These are phyloP conservation scores for Scleroderma bovista DNA, from an alignment of 768 basidiomycete genomes.

Conservation along the genomic window DNA sequence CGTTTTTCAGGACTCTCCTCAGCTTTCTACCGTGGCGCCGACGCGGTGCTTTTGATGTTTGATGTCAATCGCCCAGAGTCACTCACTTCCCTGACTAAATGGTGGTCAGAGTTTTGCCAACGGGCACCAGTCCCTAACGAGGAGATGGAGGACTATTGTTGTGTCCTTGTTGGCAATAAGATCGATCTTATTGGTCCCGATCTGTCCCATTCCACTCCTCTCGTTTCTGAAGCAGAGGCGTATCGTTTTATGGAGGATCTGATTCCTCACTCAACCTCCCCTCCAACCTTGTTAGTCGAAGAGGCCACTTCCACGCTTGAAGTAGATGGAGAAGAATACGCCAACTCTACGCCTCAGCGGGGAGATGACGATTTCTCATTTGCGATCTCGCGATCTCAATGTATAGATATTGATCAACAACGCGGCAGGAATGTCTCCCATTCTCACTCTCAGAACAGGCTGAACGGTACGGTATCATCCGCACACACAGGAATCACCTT, in stretches of 20 bases:
- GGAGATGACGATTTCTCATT: conserved; percentile 13
- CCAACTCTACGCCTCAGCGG: not conserved
- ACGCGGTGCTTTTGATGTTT: conserved; percentile 77
- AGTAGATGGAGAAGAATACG: conserved; percentile 12
- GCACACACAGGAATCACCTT: conserved; percentile 53
- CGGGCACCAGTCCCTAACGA: conserved; percentile 63
- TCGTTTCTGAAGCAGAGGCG: conserved; percentile 40
- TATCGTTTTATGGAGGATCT: conserved; percentile 51
- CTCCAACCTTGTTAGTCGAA: conserved; percentile 6
- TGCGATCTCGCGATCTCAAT: conserved; percentile 2
- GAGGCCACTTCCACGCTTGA: conserved; percentile 11
- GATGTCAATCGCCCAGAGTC: conserved; percentile 67
- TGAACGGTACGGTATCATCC: conserved; percentile 50
- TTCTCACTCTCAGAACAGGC: conserved; percentile 41
- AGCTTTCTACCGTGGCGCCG: conserved; percentile 83
- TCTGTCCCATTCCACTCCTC: conserved; percentile 5
- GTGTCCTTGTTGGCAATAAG: conserved; percentile 76
- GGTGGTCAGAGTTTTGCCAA: conserved; percentile 76
- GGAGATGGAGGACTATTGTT: conserved; percentile 59
- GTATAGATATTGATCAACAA: conserved; percentile 22
- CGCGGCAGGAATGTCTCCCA: conserved; percentile 31
- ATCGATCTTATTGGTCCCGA: conserved; percentile 42
- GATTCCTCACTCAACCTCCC: conserved; percentile 35
- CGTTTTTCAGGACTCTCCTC: conserved; percentile 77
- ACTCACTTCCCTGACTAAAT: conserved; percentile 52